Base-by-base conservation (phyloP, 2,329 filamentous ascomycete genomes). In the Colletotrichum filicis region DNA sequence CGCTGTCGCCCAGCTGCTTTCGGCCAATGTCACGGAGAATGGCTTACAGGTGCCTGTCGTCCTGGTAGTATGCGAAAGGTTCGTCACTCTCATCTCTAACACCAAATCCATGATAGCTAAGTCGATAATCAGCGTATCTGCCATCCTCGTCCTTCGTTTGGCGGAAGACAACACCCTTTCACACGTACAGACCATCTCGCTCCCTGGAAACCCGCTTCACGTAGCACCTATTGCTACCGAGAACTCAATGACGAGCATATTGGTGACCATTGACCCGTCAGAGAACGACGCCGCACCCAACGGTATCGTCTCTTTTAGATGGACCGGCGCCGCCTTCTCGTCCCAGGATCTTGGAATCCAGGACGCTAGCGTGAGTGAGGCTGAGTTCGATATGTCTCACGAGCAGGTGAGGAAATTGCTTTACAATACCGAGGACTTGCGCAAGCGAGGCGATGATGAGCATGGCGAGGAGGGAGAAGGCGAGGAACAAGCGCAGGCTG, bases 181-280 rank as follows among this genome's bases (percentile, higher is more conserved):
- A 9, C 84, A 88, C 74, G 80, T 81, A 8, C 82, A 86, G 58
- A 87, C 63, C 78, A 83, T 94, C 66, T 80, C 85, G 52, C 80
- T 94, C 5, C 84, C 87, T 2, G 92, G 92, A 8, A 95, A 94
- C 77, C 88, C 91, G 1, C 87, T 96, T 5, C 89, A 91, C 78
- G 78, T 88, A 12, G 78, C 81, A 32, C 74, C 82, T n/a, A 67
- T 81, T 12, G 74, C 78, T 16, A 72, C 68, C 28, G 71, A 75
- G 8, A 71, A 57, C 19, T 64, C 75, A 4, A 71, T 76, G 3
- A 81, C 78, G 24, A 79, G 74, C 66, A 74, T 88, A 42, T 74
- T 86, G 52, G 81, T 84, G 6, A 81, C 85, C 16, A 75, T 87
- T 46, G 85, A 89, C 68, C 77, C 82, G 1, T 74, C 77, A 52